Evolutionary conservation across 2,329 filamentous ascomycete genomes (phyloP).

Genomic region (Cercospora nicotianae): DNA sequence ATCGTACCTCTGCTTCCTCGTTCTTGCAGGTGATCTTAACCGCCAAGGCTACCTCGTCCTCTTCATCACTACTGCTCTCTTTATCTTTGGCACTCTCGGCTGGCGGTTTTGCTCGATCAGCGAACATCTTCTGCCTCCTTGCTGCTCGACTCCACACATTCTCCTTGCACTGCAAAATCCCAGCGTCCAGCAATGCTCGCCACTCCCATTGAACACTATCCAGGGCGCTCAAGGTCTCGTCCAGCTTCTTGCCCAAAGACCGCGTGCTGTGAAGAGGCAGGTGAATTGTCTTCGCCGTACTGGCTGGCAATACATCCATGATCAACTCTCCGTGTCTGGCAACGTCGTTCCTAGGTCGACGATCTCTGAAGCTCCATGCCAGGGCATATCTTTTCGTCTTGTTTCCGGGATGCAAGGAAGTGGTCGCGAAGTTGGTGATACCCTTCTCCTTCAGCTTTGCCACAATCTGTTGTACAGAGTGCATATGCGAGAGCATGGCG

Average conservation of each 20-base stretch:
- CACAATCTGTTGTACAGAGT: conserved; percentile 64
- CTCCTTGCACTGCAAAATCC: conserved; percentile 62
- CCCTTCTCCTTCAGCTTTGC: conserved; percentile 56
- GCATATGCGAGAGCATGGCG: conserved; percentile 81
- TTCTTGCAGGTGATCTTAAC: conserved; percentile 44
- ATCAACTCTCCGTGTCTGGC: conserved; percentile 35
- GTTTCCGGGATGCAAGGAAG: conserved; percentile 72
- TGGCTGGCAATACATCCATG: conserved; percentile 42
- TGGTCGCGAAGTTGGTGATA: conserved; percentile 78
- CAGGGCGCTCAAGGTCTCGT: conserved; percentile 55
- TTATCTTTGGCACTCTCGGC: conserved; percentile 28
- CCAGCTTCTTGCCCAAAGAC: conserved; percentile 41
- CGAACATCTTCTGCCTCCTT: conserved; percentile 55
- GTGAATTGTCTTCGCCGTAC: conserved; percentile 53
- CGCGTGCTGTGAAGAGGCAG: conserved; percentile 34
- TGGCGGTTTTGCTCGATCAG: conserved; percentile 30
- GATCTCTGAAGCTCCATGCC: conserved; percentile 76
- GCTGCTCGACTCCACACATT: conserved; percentile 80
- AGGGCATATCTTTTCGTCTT: conserved; percentile 84
- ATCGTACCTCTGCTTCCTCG: conserved; percentile 55
- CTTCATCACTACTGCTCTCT: conserved; percentile 38
- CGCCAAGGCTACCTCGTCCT: conserved; percentile 41
- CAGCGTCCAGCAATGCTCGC: conserved; percentile 54
- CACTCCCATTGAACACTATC: conserved; percentile 64
- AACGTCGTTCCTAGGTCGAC: conserved; percentile 59